These are phyloP conservation scores for Leishmania guyanensis DNA, from an alignment of 208 protist species.

Conservation along the genomic window DNA sequence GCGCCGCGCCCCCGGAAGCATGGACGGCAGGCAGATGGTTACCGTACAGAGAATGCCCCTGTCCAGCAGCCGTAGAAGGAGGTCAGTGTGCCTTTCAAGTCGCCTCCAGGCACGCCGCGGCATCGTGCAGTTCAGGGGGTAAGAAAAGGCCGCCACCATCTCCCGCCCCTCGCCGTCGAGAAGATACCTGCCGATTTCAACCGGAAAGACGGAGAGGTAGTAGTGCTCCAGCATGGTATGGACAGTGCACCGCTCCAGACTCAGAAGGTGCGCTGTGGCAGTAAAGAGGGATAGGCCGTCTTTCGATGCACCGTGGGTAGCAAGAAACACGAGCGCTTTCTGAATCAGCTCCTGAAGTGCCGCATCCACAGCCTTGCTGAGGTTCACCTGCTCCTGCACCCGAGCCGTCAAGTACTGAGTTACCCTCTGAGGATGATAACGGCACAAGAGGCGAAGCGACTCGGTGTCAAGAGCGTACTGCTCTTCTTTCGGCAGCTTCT, in stretches of 20 bases:
- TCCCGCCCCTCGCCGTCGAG: constrained; percentile 15
- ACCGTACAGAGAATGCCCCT: not conserved
- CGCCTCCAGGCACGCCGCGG: constrained; percentile 2
- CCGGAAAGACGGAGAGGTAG: constrained; percentile 16
- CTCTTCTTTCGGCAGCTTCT: constrained; percentile 13
- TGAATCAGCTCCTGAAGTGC: constrained; percentile 2
- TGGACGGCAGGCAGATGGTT: not conserved
- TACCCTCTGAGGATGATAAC: constrained; percentile 8
- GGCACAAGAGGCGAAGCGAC: constrained; percentile 11
- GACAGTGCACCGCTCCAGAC: not conserved
- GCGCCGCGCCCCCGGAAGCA: constrained; percentile 17
- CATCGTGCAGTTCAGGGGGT: not conserved
- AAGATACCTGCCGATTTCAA: constrained; percentile 16
- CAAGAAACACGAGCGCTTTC: constrained; percentile 8
- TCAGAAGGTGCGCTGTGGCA: constrained; percentile 8
- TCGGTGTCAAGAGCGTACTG: constrained; percentile 4
- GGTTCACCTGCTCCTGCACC: not conserved
- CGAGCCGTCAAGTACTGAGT: constrained; percentile 2
- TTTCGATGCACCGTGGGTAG: not conserved
- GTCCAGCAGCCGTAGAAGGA: constrained; percentile 19
- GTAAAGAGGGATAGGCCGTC: constrained; percentile 20
- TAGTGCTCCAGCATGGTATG: not conserved
- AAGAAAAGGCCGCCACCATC: not conserved
- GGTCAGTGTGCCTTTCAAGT: not conserved
- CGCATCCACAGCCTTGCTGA: not conserved